Percentiles rank a stretch among this genome's conserved stretches.
Evolutionary conservation across 176 grass and related monocot genomes (phyloP).

Genomic region (Hsuehochloa calcarea): DNA sequence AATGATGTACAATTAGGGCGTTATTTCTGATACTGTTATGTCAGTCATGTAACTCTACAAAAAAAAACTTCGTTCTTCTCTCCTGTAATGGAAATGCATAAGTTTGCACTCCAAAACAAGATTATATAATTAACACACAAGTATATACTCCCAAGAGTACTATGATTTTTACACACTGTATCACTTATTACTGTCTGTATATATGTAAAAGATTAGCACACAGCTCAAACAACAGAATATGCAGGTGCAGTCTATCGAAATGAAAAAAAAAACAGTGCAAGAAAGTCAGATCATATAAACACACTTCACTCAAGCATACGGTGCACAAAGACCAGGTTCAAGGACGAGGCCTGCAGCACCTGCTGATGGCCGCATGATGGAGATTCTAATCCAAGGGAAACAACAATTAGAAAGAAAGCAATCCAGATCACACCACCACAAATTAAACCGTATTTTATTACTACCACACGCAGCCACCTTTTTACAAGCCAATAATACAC

Average conservation of each 20-base stretch:
- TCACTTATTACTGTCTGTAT: background rate
- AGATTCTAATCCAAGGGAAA: conserved; percentile 94
- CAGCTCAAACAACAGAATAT: conserved; percentile 3
- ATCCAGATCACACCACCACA: conserved; percentile 62
- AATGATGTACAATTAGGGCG: background rate
- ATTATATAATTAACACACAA: background rate
- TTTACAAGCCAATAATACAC: conserved; percentile 50
- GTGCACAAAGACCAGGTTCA: conserved; percentile 51
- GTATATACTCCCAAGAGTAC: background rate
- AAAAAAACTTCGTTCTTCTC: background rate
- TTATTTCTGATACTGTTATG: background rate
- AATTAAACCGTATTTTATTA: conserved; percentile 70
- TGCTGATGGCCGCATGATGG: conserved; percentile 59
- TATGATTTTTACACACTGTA: background rate
- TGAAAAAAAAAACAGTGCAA: background rate
- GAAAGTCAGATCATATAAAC: background rate
- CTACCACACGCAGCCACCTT: conserved; percentile 39
- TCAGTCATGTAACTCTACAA: background rate
- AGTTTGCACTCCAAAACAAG: background rate
- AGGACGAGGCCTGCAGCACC: background rate
- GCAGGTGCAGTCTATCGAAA: background rate
- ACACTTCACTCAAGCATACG: conserved; percentile 1
- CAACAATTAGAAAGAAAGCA: conserved; percentile 80
- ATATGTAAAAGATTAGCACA: background rate
- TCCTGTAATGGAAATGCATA: background rate